Base-by-base conservation (phyloP, 495 filamentous ascomycete genomes). In the Hyaloscypha variabilis region DNA sequence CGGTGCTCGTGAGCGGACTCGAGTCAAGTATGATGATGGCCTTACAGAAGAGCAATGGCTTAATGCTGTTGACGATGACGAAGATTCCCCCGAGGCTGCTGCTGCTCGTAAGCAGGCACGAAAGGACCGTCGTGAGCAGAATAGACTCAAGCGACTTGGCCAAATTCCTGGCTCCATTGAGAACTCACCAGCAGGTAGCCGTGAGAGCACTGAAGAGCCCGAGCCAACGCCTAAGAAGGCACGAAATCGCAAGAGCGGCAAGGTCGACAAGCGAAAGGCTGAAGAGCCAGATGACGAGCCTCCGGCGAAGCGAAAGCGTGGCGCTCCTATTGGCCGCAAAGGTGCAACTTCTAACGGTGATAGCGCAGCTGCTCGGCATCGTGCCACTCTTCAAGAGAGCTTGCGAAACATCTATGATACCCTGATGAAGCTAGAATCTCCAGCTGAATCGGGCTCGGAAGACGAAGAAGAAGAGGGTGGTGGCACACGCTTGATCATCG, bases 21-120 rank as follows among this genome's bases (percentile, higher is more conserved):
- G 91, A 60, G 93, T 97, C 64, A 91, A 91, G 74, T 99, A 99
- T 74, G 95, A 99, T 75, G 95, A 99, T 72, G 95, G 96, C 29
- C 88, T 99, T 50, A 97, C 95, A 3, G 96, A 98, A 75, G 95
- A 98, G 78, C 96, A 99, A 78, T 99, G 95, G 95, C 77, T 86
- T 29, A 87, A 89, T 75, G 94, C 95, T 62, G 93, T 99, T 39
- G 95, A 98, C 73, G 91, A 96, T 64, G 93, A 97, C 62, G 95
- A 99, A 11, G 96, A 98, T 67, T 88, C 86, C 0, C 91, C 97
- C 56, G 95, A 99, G 74, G 93, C 91, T 63, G 95, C 94, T 14
- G 92, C 96, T 29, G 93, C 92, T 52, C 84, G 94, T 29, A 97
- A 97, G 71, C 83, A 89, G 58, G 91, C 91, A n/a, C 86, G 88